Percentiles rank a stretch among this genome's conserved stretches.
phyloP scores from a whole-genome alignment of 306 rosid species.

The Cercis canadensis region DNA sequence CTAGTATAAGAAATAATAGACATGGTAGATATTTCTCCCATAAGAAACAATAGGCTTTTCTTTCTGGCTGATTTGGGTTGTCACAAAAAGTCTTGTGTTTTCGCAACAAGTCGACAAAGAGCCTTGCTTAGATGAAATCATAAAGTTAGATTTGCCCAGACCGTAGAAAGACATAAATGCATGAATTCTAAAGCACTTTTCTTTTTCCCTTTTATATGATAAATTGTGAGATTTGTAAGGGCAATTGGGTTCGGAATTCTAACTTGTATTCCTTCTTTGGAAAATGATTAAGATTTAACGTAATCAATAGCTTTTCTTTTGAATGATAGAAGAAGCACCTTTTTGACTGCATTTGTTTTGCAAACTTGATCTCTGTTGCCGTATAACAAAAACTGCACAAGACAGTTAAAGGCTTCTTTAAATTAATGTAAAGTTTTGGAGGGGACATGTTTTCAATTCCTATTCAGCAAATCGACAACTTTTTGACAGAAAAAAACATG shows the following conservation, averaged over 20 bases:
- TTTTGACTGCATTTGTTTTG: conserved; percentile 32
- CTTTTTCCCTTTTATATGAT: too few relatives aligned
- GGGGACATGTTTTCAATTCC: conserved; percentile 10
- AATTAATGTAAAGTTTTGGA: conserved; percentile 8
- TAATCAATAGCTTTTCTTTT: conserved; percentile 32
- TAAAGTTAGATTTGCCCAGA: neutral
- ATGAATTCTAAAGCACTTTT: neutral
- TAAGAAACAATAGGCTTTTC: too few relatives aligned
- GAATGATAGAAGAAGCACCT: neutral
- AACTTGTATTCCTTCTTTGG: too few relatives aligned
- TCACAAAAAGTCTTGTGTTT: too few relatives aligned
- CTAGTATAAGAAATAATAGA: too few relatives aligned
- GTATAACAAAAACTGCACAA: neutral
- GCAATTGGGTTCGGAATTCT: too few relatives aligned
- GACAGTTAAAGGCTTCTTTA: conserved; percentile 31
- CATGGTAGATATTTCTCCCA: too few relatives aligned
- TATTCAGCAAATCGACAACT: conserved; percentile 22
- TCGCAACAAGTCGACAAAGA: neutral
- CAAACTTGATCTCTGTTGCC: neutral
- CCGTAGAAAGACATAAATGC: neutral
- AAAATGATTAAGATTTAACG: conserved; percentile 23
- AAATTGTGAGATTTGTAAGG: too few relatives aligned
- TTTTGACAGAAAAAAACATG: conserved; percentile 35
- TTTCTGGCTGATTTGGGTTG: too few relatives aligned
- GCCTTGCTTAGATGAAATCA: neutral